Evolutionary conservation across 345 rosid species (phyloP), one percentile per base, ranked within the genome.

Genomic region (Noccaea caerulescens): DNA sequence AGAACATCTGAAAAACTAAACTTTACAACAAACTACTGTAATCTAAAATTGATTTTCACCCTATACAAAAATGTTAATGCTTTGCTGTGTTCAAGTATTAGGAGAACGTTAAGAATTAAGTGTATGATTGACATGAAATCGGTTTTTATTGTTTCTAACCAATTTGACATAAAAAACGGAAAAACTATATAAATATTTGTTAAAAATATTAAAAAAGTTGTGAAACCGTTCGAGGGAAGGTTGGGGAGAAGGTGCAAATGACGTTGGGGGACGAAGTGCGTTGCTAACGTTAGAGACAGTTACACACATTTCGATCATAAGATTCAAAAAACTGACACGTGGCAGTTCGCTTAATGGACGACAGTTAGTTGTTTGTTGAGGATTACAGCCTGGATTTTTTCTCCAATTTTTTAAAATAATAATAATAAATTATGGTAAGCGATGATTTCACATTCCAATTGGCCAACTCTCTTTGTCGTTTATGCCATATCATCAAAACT

Each of bases 391-490:
- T 85, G 89, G 86, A 74, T 36, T 42, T 58, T 60, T 62, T 54
- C 72, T n/a, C 2, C 27, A 25, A 25, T 27, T 16, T 5, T 6
- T 8, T 7, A n/a, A 5, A 11, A 7, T 4, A 2, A 43, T 7
- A 16, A 51, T n/a, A 54, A 53, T 45, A 16, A 71, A 77, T 14
- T 12, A 33, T 56, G 61, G 76, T 72, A 65, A 32, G 82, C 66
- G 72, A 79, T 81, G 73, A 82, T 82, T 52, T 78, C 87, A 74
- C 81, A 79, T 76, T 83, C 85, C 82, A 76, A 80, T 81, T 87
- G 81, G 88, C 86, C 83, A 74, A 90, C 86, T 23, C 12, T 58
- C 43, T 63, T 82, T 85, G 91, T 89, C 85, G 86, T 89, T 80
- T 84, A 66, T 5, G 57, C 84, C 92, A 85, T 38, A 66, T 86